These are phyloP conservation scores for Eurotiales sp. DNA, from an alignment of 2,329 filamentous ascomycete species.

Conservation along the genomic window DNA sequence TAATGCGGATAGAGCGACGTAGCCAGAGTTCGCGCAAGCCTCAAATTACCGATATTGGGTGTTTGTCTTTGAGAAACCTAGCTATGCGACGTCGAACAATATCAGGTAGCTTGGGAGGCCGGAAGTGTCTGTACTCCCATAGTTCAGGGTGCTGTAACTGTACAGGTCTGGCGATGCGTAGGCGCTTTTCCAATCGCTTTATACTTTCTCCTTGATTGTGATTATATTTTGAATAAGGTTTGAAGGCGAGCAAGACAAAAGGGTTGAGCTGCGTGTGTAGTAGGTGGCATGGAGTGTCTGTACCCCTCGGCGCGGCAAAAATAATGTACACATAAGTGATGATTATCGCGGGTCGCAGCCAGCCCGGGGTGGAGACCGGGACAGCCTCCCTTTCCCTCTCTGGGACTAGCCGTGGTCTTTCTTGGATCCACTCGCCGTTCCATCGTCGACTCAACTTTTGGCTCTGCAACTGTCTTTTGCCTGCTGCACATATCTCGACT, in stretches of 20 bases:
- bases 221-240: not conserved
- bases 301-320: no score
- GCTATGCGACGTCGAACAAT: not conserved
- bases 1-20: constrained; percentile 36
- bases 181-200: no score
- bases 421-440: not conserved
- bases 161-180: no score
- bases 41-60: no score
- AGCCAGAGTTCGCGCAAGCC: no score
- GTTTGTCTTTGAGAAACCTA: not conserved
- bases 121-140: constrained; percentile 4
- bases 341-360: not conserved
- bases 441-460: not conserved
- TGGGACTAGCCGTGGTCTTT: not conserved
- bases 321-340: no score
- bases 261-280: no score
- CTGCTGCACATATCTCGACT: no score
- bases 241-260: no score
- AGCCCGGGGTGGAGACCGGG: not conserved
- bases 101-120: constrained; percentile 4
- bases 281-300: no score
- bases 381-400: not conserved
- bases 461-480: not conserved
- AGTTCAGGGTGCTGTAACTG: not conserved
- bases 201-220: not conserved